Conservation (phyloP, 2,329 filamentous ascomycete genomes). For the Fusarium sterilihyphosum region DNA sequence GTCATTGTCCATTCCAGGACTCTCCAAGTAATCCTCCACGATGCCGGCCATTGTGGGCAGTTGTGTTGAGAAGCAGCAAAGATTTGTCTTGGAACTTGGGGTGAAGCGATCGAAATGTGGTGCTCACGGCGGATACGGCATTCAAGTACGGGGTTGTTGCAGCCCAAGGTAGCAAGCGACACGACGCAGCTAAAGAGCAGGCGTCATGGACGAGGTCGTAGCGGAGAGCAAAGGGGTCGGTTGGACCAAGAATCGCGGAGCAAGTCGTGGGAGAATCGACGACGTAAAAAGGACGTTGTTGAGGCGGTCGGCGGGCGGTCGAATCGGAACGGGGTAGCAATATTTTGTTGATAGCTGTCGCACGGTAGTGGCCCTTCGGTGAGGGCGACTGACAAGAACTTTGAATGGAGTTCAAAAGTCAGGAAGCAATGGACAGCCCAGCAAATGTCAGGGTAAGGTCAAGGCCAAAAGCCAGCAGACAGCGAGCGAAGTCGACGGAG, state of each 20-base stretch:
- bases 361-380: slow-evolving; percentile 36
- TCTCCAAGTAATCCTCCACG: slow-evolving; percentile 71
- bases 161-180: slow-evolving; percentile 35
- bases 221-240: slow-evolving; percentile 14
- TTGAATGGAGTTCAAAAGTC: slow-evolving; percentile 23
- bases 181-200: slow-evolving; percentile 36
- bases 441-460: slow-evolving; percentile 19
- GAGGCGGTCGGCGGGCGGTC: slow-evolving; percentile 22
- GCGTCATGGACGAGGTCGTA: slow-evolving; percentile 38
- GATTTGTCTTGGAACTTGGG: slow-evolving; percentile 13
- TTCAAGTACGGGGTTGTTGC: slow-evolving; percentile 35
- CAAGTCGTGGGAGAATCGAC: slow-evolving; percentile 16
- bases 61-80: slow-evolving; percentile 13
- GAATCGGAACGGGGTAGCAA: slow-evolving; percentile 20
- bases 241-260: slow-evolving; percentile 22
- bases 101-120: slow-evolving; percentile 20
- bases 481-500: slow-evolving; percentile 27
- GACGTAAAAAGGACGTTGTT: slow-evolving; percentile 14
- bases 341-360: slow-evolving; percentile 29
- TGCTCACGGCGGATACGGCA: slow-evolving; percentile 19
- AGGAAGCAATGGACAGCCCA: slow-evolving; percentile 29
- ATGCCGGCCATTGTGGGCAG: slow-evolving; percentile 55
- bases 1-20: slow-evolving; percentile 74
- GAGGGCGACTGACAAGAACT: slow-evolving; percentile 30
- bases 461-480: slow-evolving; percentile 25